Evolutionary conservation across 106 monocot genomes (phyloP), one percentile per base, ranked within the genome.

Genomic region (Alisma plantagoaquatica): DNA sequence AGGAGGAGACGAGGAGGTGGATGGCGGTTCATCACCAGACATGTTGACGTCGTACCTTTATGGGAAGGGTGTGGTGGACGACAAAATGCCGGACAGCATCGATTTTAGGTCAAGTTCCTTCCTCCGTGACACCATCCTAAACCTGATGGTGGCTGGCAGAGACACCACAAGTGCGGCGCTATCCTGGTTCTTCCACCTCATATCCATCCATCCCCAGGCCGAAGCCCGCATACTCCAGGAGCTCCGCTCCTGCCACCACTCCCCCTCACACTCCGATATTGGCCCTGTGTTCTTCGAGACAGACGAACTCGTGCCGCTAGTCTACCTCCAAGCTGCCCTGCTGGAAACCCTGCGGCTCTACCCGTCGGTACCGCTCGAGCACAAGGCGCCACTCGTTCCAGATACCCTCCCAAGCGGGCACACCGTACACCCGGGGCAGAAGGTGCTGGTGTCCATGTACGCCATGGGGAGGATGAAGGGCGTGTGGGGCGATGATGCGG

Each of bases 311-410:
- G 27, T 27, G 0, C 44, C 61, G 45, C 19, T 76, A 16, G 72
- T 76, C 0, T 88, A 88, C 75, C 30, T 88, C 50, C 74, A 88
- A n/a, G n/a, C n/a, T n/a, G n/a, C n/a, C n/a, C n/a, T n/a, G n/a
- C n/a, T n/a, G n/a, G n/a, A n/a, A n/a, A n/a, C n/a, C n/a, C n/a
- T 88, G 41, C 38, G 87, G 49, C 73, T 88, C 1, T 88, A 58
- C 48, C 87, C 87, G 0, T 61, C 76, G 2, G 77, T 82, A 0
- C 81, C 86, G 0, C 53, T 81, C 22, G 70, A 86, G 43, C 76
- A 67, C 67, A 86, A 77, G 46, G 60, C 44, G 2, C 58, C 45
- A 12, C 10, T 43, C 35, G 11, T 58, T 30, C 4, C 41, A 29
- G 77, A 77, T 33, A 21, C 38, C 1, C 67, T 86, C 3, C 86